Conservation (phyloP, 306 rosid genomes). For the Trichosanthes truncata region DNA sequence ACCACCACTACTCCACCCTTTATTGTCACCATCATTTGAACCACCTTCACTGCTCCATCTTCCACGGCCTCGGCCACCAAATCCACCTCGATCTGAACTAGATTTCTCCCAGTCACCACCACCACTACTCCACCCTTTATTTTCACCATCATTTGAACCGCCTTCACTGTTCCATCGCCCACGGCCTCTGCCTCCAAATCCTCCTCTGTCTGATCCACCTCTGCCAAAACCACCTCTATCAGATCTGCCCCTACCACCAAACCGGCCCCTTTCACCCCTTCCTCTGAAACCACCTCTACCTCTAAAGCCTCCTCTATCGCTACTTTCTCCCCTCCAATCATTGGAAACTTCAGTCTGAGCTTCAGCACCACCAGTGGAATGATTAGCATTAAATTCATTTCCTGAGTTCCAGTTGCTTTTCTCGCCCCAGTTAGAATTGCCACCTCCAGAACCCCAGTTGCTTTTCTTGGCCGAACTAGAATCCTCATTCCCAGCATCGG, state of each 20-base stretch:
- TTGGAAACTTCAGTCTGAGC: slow-evolving; percentile 9
- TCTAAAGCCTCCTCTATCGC: slow-evolving; percentile 52
- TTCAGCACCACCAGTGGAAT: slow-evolving; percentile 17
- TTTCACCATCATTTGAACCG: slow-evolving; percentile 32
- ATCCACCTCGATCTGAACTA: slow-evolving; percentile 37
- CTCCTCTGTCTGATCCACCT: slow-evolving; percentile 37
- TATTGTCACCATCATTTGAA: background rate
- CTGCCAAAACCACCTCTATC: slow-evolving; percentile 40
- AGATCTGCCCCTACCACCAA: slow-evolving; percentile 43
- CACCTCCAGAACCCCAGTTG: slow-evolving; percentile 29
- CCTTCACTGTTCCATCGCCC: slow-evolving; percentile 61
- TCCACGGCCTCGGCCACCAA: slow-evolving; percentile 60
- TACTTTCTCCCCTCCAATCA: slow-evolving; percentile 22
- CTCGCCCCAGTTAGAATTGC: slow-evolving; percentile 16
- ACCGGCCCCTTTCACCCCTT: slow-evolving; percentile 42
- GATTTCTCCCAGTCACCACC: background rate
- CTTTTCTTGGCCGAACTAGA: slow-evolving; percentile 34
- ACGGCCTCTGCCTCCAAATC: slow-evolving; percentile 52
- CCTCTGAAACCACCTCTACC: slow-evolving; percentile 43
- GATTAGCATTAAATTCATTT: slow-evolving; percentile 13
- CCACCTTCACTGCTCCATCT: slow-evolving; percentile 48
- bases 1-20: slow-evolving; percentile 5
- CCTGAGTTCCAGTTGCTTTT: slow-evolving; percentile 29
- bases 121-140: slow-evolving; percentile 33
- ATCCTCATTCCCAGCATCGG: slow-evolving; percentile 13